Percentiles rank a stretch among this genome's conserved stretches.
phyloP scores from a whole-genome alignment of 2,329 filamentous ascomycete genomes.

The Fusarium coffeatum region DNA sequence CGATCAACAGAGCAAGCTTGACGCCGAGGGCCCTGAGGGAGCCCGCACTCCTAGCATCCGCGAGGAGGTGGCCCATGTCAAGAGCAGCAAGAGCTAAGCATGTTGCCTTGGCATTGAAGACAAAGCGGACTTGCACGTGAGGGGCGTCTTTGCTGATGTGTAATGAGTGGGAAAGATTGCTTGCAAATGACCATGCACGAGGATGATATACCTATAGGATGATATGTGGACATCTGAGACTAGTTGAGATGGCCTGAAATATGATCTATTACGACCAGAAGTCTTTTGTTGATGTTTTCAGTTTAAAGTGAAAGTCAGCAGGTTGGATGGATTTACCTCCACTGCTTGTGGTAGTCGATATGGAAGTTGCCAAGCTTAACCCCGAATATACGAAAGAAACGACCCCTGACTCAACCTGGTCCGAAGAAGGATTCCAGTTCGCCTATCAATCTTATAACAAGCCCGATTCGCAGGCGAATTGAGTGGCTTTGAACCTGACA shows the following conservation, averaged over 20 bases:
- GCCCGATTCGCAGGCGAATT: background rate
- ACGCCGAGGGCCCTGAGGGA: slow-evolving; percentile 50
- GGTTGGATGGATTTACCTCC: too few relatives aligned
- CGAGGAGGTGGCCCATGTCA: slow-evolving; percentile 41
- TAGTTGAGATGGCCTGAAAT: slow-evolving; percentile 8
- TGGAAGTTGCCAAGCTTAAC: background rate
- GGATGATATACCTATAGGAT: slow-evolving; percentile 1
- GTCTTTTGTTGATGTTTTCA: background rate
- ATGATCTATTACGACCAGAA: background rate
- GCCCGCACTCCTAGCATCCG: slow-evolving; percentile 44
- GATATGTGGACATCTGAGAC: background rate
- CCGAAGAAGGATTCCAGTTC: background rate
- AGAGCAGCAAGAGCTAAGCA: slow-evolving; percentile 20
- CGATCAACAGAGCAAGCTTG: slow-evolving; percentile 51
- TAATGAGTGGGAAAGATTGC: background rate
- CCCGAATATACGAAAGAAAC: background rate
- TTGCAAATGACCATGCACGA: background rate
- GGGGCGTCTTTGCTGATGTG: background rate
- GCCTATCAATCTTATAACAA: background rate
- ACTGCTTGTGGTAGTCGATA: background rate
- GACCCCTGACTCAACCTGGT: background rate
- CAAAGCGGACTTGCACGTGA: background rate
- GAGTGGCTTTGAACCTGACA: background rate
- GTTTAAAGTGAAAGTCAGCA: background rate
- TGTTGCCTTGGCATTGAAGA: background rate